A percentile compares a stretch with the other conserved stretches of the same genome.
Evolutionary conservation across 352 stramenopile species (phyloP).

Genomic region (Phytophthora capsici): DNA sequence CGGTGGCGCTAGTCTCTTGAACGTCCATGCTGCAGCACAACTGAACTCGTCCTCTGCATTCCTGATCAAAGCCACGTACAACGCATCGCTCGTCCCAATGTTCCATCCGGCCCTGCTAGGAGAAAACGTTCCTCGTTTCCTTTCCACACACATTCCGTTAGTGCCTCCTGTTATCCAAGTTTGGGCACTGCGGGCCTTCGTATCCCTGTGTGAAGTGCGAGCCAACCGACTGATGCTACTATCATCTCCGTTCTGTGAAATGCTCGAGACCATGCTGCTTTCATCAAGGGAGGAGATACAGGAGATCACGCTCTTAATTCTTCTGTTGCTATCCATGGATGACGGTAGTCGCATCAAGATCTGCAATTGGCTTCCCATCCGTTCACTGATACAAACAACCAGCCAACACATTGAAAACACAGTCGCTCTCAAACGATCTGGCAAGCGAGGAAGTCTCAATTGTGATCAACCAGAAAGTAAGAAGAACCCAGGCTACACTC

Average conservation of each 20-base stretch:
- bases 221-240: conserved; percentile 57
- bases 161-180: conserved; percentile 48
- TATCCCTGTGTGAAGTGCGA: conserved; percentile 60
- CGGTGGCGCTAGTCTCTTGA: conserved; percentile 23
- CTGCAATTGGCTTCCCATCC: conserved; percentile 68
- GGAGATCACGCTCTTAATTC: conserved; percentile 57
- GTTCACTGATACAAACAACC: conserved; percentile 45
- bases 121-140: conserved; percentile 71
- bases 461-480: conserved; percentile 1
- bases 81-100: conserved; percentile 55
- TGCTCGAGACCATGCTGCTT: conserved; percentile 54
- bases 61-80: conserved; percentile 80
- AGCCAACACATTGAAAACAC: conserved; percentile 35
- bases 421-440: neutral
- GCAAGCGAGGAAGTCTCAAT: neutral
- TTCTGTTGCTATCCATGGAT: conserved; percentile 66
- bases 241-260: conserved; percentile 53
- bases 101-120: conserved; percentile 68
- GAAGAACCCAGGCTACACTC: conserved; percentile 8
- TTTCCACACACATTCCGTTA: conserved; percentile 52
- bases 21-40: conserved; percentile 2
- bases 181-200: conserved; percentile 54
- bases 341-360: conserved; percentile 73
- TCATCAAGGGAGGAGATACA: conserved; percentile 52
- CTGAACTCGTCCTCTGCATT: conserved; percentile 37